phyloP scores from a whole-genome alignment of 2,329 filamentous ascomycete genomes.

The Hypocrella siamensis region DNA sequence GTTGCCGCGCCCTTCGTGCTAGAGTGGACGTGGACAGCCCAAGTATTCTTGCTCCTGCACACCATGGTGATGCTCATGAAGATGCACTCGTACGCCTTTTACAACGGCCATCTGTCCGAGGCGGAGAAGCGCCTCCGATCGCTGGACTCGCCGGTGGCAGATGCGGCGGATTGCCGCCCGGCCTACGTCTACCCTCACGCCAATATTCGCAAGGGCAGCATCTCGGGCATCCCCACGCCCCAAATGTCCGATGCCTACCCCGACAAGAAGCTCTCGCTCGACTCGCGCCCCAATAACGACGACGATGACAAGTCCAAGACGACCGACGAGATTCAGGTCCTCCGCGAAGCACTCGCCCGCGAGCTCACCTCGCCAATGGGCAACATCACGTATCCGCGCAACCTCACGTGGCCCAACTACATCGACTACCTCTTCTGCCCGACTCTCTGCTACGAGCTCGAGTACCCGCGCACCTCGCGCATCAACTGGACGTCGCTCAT shows the following conservation, averaged over 20 bases:
- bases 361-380: slow-evolving; percentile 87
- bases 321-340: slow-evolving; percentile 41
- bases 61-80: slow-evolving; percentile 93
- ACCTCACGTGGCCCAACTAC: slow-evolving; percentile 72
- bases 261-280: slow-evolving; percentile 3
- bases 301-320: slow-evolving; percentile 8
- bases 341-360: slow-evolving; percentile 75
- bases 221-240: slow-evolving; percentile 16
- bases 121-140: slow-evolving; percentile 66
- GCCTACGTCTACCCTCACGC: slow-evolving; percentile 62
- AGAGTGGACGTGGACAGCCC: slow-evolving; percentile 91
- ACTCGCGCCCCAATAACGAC: slow-evolving; percentile 7
- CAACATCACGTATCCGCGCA: slow-evolving; percentile 76
- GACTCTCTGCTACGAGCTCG: slow-evolving; percentile 92
- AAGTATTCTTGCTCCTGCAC: slow-evolving; percentile 88
- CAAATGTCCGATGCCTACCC: slow-evolving; percentile 2
- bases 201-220: slow-evolving; percentile 29
- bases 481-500: slow-evolving; percentile 69
- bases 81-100: slow-evolving; percentile 97
- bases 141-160: slow-evolving; percentile 63
- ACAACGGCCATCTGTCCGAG: slow-evolving; percentile 88
- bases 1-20: slow-evolving; percentile 70
- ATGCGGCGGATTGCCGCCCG: slow-evolving; percentile 41
- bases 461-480: slow-evolving; percentile 70
- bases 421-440: slow-evolving; percentile 80